Base-by-base conservation (phyloP, 805 yeast genomes). In the Ogataea saltuana region DNA sequence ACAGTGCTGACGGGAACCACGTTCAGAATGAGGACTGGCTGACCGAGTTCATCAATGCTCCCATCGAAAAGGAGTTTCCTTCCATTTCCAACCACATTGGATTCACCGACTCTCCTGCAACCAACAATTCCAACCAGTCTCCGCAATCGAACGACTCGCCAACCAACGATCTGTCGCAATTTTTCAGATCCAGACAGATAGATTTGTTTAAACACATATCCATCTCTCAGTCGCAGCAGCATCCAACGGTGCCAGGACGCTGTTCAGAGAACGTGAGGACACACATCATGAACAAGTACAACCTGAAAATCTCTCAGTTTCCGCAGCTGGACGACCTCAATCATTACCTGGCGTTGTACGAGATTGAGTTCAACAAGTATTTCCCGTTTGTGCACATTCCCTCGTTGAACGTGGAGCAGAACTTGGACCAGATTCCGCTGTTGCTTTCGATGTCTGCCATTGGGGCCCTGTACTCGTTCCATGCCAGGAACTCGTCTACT, bases 381-480 rank as follows among this genome's bases (percentile, higher is more conserved):
- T 83, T 88, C 64, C 90, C 95, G 18, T 88, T 89, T 60, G 78
- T 90, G 49, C 96, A 89, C 64, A 67, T 85, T 34, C 86, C 87
- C 16, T 76, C 75, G 37, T 71, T 78, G 48, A 65, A 68, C 36
- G 73, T 60, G 20, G 68, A 67, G 70, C 66, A 74, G 60, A 59
- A 74, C 64, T 62, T 81, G 59, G 61, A 80, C 58, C 68, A 71
- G 58, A 70, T 75, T 40, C 90, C 96, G 2, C 70, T 90, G 34
- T 60, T 88, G 5, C 68, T 89, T 42, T 80, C 95, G 2, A 85
- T 89, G 77, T 85, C 93, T 1, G 83, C 96, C 12, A 78, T 90
- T 45, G 98, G 98, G 32, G 96, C 97, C 0, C 71, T 90, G 17
- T 88, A 86, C 56, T 80, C 88, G 0, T 88, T 85, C 65, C 89